phyloP scores from a whole-genome alignment of 2,329 filamentous ascomycete species.

The Endocalyx cinctus region DNA sequence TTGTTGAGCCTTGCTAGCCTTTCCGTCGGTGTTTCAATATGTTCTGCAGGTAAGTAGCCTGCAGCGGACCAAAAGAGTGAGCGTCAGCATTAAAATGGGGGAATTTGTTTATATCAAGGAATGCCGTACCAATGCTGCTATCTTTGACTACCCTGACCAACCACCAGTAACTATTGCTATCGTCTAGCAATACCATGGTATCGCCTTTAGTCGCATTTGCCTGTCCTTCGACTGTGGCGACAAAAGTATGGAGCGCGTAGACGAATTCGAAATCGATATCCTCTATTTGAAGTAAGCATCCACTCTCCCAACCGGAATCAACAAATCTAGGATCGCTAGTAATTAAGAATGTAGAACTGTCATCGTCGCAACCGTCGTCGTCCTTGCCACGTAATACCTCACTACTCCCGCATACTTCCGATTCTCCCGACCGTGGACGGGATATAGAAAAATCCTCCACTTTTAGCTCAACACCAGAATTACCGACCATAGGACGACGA shows the following conservation, averaged over 20 bases:
- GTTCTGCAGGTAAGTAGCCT: conserved; percentile 96
- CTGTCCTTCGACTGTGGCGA: conserved; percentile 95
- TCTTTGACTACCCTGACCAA: conserved; percentile 95
- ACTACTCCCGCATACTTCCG: too few relatives aligned
- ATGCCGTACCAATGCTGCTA: conserved; percentile 71
- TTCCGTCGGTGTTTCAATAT: conserved; percentile 97
- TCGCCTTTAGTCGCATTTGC: conserved; percentile 98
- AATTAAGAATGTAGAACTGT: conserved; percentile 52
- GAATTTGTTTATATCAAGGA: conserved; percentile 5
- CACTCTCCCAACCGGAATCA: conserved; percentile 69
- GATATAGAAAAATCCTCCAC: conserved; percentile 15
- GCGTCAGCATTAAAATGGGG: too few relatives aligned
- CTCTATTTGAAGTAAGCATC: conserved; percentile 91
- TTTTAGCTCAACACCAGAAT: conserved; percentile 14
- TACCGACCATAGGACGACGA: conserved; percentile 41
- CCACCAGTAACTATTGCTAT: conserved; percentile 99
- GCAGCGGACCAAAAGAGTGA: too few relatives aligned
- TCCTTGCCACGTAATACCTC: too few relatives aligned
- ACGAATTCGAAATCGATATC: conserved; percentile 99
- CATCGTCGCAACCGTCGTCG: conserved; percentile 22
- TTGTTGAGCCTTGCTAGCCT: conserved; percentile 91
- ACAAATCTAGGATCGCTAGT: conserved; percentile 56
- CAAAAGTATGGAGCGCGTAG: conserved; percentile 95
- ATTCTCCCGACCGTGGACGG: conserved; percentile 10
- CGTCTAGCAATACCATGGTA: conserved; percentile 96